Base-by-base conservation (phyloP, 192 early-diverging fungal species). In the Podila horticola region DNA sequence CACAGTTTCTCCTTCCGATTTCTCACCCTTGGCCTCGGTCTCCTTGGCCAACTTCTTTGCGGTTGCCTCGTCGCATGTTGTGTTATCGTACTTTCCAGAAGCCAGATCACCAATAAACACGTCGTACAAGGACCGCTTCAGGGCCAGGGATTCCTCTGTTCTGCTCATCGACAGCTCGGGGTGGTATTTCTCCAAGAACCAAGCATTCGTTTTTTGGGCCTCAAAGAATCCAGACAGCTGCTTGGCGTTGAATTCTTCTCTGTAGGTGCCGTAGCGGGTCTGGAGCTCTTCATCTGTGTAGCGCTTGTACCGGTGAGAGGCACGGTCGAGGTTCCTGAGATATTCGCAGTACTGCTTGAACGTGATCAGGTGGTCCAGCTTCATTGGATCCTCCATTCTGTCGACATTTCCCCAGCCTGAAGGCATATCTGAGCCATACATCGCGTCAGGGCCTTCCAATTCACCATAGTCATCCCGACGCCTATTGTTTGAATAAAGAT, bases 181-280 rank as follows among this genome's bases (percentile, higher is more conserved):
- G 75, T 97, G 94, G 72, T 97, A 98, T 69, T 94, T 93, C 86
- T 97, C 96, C 24, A 88, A 77, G 83, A 98, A 98, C 97, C 97
- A 98, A 68, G 95, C 95, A 29, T 93, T 90, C 1, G 91, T 88
- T 61, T 92, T 94, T 82, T 97, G 93, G 22, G 82, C 82, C 1
- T 87, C 84, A 83, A 94, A 96, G 74, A 97, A 97, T 52, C 86
- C 87, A 36, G 86, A 83, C 67, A 93, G 84, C 52, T 93, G 90
- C 36, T 89, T 88, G 61, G 88, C 84, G 15, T 86, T 88, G 64
- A 91, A 93, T 45, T 92, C 89, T 69, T 96, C 93, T 66, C 92
- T 92, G 85, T 98, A 98, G n/a, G 87, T 86, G 49, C 90, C 90
- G 75, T 95, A 98, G 50, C 88, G 86, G 19, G 88, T 87, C 36